Base-by-base conservation (phyloP, 257 asterid genomes). In the Eustoma russellianum region DNA sequence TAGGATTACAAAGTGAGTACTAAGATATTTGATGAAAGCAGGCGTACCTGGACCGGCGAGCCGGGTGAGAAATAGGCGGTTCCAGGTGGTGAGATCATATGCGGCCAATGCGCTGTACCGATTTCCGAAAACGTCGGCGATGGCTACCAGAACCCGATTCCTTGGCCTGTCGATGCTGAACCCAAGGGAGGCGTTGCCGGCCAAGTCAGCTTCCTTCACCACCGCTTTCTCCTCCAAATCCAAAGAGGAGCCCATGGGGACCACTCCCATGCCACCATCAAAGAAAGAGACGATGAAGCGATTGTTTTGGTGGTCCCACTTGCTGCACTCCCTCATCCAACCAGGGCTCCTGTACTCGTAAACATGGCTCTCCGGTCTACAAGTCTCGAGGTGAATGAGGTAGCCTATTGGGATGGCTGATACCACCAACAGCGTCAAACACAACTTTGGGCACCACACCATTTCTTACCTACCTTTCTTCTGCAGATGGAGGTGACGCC, bases 241-340 rank as follows among this genome's bases (percentile, higher is more conserved):
- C 9, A 3, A 53, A 13, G 9, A 24, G 30, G 30, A 24, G 0
- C 30, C 30, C 24, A 82, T 72, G 24, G 82, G 84, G 6, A 91
- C 55, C 60, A 73, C 77, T 8, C 98, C 98, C 2, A 91, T 19
- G 9, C 98, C 98, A 55, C 96, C 98, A 45, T 60, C 91, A 59
- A 83, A 71, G 75, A 79, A 82, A 48, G 95, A 79, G 53, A 91
- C 94, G 47, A 91, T 34, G 83, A 91, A 91, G 1, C 96, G 92
- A 28, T 62, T 45, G 84, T 79, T 74, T 48, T 51, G 53, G 28
- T 73, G 79, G 73, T 91, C 98, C 96, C 95, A 91, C 68, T 83
- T 91, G 59, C 82, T 47, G 70, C 85, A 73, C 80, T 91, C 98
- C n/a, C 98, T 79, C 52, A 91, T 56, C 88, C 90, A 86, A 1